Evolutionary conservation across 371 early-diverging fungal species (phyloP).

Genomic region (Mortierella sp.): DNA sequence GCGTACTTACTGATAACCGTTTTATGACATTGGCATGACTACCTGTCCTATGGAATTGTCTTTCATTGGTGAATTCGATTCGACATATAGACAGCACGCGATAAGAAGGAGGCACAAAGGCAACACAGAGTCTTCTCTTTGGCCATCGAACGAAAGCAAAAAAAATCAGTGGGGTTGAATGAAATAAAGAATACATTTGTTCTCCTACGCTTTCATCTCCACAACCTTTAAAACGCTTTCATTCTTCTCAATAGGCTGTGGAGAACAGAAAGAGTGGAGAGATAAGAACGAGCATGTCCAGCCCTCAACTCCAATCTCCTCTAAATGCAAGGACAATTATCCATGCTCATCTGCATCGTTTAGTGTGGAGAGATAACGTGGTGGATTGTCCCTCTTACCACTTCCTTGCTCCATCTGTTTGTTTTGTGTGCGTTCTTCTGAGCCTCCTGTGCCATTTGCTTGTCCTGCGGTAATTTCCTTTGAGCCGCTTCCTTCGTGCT

Average conservation of each 20-base stretch:
- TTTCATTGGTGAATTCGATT: constrained; percentile 17
- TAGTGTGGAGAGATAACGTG: constrained; percentile 9
- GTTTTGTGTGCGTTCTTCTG: constrained; percentile 5
- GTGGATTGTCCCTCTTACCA: constrained; percentile 9
- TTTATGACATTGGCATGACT: constrained; percentile 9
- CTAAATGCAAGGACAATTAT: not conserved
- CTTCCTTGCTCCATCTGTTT: constrained; percentile 7
- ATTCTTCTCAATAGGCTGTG: constrained; percentile 2
- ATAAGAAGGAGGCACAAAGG: constrained; percentile 13
- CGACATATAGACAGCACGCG: constrained; percentile 19
- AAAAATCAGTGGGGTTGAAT: constrained; percentile 12
- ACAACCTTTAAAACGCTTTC: constrained; percentile 4
- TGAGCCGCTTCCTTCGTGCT: constrained; percentile 2
- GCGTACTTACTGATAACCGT: constrained; percentile 7
- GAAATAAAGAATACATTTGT: not conserved
- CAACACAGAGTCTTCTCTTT: not conserved
- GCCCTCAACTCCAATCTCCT: not conserved
- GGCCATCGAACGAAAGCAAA: constrained; percentile 8
- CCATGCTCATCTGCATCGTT: constrained; percentile 7
- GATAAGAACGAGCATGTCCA: not conserved
- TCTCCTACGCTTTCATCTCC: constrained; percentile 3
- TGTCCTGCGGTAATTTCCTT: constrained; percentile 1
- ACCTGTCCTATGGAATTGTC: constrained; percentile 20
- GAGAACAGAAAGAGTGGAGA: constrained; percentile 3
- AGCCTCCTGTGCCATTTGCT: not conserved